Base-by-base conservation (phyloP, 768 basidiomycete genomes). In the Dendrothele bispora region DNA sequence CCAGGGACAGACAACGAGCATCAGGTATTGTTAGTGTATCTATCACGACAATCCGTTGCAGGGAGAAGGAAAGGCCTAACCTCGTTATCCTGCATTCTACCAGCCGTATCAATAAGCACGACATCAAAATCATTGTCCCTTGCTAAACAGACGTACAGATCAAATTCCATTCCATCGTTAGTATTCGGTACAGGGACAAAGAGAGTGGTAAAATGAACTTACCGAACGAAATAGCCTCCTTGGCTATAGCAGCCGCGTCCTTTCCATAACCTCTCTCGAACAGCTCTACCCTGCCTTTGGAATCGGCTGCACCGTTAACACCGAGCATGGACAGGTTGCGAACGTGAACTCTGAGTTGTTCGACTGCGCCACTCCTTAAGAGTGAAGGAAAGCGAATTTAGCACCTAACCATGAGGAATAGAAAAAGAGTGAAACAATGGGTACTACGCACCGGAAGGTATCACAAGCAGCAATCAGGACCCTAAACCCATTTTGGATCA, bases 21-120 rank as follows among this genome's bases (percentile, higher is more conserved):
- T 50, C 27, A 42, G 38, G 42, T 39, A 35, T 48, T 32, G 27
- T 27, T 50, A 24, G 43, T 60, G 39, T 36, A 45, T 44, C 25
- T 42, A 28, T 29, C 20, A 21, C 15, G 5, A 21, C 5, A 18
- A 24, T 17, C 26, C 35, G 2, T 8, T 35, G 26, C 1, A 10
- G 14, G 20, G 26, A 21, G 3, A 3, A 10, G 20, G 14, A 12
- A 27, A 11, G 22, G 22, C 39, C 76, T 26, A 58, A 90, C 90
- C 81, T 98, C 97, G 64, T 98, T 99, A 66, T 98, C 97, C 66
- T 99, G 97, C 97, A 98, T 98, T 45, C 95, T 80, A 2, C 97
- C 97, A 17, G 97, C 97, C 1, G 97, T 98, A 64, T 99, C 97
- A 58, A 99, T 92, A 37, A 99, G 74, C 5, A 99, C 95, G 20